Base-by-base conservation (phyloP, 208 protist species). In the Angomonas ambiguus region DNA sequence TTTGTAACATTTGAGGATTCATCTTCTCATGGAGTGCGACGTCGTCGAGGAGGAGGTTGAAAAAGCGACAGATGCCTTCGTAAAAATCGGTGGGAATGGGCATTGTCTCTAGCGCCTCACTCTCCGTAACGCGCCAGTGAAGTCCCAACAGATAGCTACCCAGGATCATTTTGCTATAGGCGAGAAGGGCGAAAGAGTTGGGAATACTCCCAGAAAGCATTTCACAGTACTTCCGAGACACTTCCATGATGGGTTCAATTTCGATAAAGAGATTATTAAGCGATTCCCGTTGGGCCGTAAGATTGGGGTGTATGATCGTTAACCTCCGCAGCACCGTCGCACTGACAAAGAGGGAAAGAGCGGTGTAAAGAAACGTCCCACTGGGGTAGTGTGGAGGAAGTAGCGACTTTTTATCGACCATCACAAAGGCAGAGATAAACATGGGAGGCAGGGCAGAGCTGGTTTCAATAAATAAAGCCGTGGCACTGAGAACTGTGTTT, bases 351-450 rank as follows among this genome's bases (percentile, higher is more conserved):
- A 84, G 48, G 33, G 76, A 62, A 38, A 91, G 74, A 10, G 85
- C 71, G 2, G 67, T 67, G 48, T 82, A 38, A 55, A 88, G 51
- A 61, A 85, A 86, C 24, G 66, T 71, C 35, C 72, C 69, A 16
- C 48, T 51, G 24, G 62, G 56, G 34, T 58, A 69, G 31, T 60
- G 49, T 20, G 72, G 73, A 24, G 71, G 69, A 42, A 92, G 55
- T 61, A 92, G 35, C n/a, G 51, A 63, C 62, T 38, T 55, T 27
- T 76, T 77, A 42, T 92, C 68, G 31, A 88, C 67, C 18, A 69
- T 62, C 22, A 88, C 65, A 77, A 78, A 83, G 31, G 72, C 78
- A 28, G 69, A 81, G 30, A 84, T 77, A 55, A 92, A 84, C 60
- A 68, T 71, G 18, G 82, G 57, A 28, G 82, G 86, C 22, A 92